Percentiles rank a stretch among this genome's conserved stretches.
Evolutionary conservation across 73 alveolate genomes (phyloP).

Genomic region (Tetrahymena elliotti): DNA sequence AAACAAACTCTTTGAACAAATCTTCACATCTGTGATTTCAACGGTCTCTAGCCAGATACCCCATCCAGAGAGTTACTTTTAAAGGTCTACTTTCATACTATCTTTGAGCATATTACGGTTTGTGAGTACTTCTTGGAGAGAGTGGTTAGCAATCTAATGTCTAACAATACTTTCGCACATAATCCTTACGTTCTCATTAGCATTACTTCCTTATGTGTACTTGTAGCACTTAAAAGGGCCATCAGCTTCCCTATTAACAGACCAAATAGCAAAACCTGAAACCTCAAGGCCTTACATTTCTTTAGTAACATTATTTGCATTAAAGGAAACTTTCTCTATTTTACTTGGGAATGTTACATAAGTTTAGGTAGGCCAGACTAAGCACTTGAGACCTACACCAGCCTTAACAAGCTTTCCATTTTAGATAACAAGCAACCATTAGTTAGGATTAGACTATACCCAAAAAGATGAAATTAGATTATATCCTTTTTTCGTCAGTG

Average conservation of each 20-base stretch:
- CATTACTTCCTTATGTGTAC: not conserved
- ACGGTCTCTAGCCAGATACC: constrained; percentile 46
- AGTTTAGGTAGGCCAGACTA: not conserved
- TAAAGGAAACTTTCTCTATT: constrained; percentile 27
- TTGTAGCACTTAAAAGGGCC: constrained; percentile 49
- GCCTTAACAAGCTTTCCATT: not conserved
- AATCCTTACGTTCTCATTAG: not conserved
- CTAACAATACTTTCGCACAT: not conserved
- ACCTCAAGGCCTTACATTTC: constrained; percentile 36
- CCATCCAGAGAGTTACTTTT: constrained; percentile 16
- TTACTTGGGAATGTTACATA: constrained; percentile 27
- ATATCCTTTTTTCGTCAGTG: not conserved
- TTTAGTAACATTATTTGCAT: constrained; percentile 13
- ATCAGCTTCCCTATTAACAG: constrained; percentile 29
- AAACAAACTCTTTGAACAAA: not conserved
- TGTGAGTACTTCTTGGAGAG: not conserved
- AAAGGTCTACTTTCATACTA: not conserved
- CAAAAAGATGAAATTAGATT: not conserved
- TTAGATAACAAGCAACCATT: not conserved
- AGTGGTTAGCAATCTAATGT: not conserved
- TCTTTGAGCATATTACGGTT: not conserved
- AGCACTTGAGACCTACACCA: not conserved
- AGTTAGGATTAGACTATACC: not conserved
- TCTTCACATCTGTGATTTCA: constrained; percentile 11
- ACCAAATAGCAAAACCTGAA: constrained; percentile 30